Percentiles rank a stretch among this genome's conserved stretches.
These are phyloP conservation scores for Eleusine indica DNA, from an alignment of 176 grass and related monocot genomes.

Conservation along the genomic window DNA sequence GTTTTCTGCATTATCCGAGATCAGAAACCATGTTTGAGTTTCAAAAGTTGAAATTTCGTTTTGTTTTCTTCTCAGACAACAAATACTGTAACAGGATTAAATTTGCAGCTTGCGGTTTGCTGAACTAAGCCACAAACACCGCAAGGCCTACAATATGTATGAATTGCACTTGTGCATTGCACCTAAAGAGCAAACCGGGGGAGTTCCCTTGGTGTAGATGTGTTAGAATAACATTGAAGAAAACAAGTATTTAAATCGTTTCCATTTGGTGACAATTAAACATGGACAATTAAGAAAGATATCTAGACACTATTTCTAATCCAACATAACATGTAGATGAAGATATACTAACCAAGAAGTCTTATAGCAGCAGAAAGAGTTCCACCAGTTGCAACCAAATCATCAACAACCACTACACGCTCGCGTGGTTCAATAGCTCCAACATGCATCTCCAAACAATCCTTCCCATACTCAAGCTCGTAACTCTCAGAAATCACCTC, in stretches of 20 bases:
- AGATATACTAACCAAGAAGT: conserved; percentile 65
- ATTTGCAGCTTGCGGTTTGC: not conserved
- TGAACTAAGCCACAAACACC: not conserved
- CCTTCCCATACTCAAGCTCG: conserved; percentile 83
- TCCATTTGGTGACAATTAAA: not conserved
- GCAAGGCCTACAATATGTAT: not conserved
- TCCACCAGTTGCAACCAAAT: conserved; percentile 90
- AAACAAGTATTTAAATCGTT: not conserved
- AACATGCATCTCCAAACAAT: conserved; percentile 96
- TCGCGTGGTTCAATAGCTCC: conserved; percentile 63
- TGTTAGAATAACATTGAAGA: not conserved
- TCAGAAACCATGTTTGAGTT: not conserved
- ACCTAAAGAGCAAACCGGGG: not conserved
- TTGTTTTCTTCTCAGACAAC: not conserved
- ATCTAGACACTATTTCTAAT: not conserved
- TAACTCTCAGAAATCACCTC: conserved; percentile 93
- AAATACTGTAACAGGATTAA: not conserved
- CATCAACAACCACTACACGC: conserved; percentile 71
- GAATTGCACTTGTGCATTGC: not conserved
- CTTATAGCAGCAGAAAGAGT: conserved; percentile 90
- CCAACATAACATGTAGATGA: conserved; percentile 21
- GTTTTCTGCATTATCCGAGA: not conserved
- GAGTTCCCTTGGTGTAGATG: not conserved
- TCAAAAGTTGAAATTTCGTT: not conserved
- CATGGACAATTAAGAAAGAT: not conserved